phyloP scores from a whole-genome alignment of 805 yeast species.

The Yarrowia yakushimensis region DNA sequence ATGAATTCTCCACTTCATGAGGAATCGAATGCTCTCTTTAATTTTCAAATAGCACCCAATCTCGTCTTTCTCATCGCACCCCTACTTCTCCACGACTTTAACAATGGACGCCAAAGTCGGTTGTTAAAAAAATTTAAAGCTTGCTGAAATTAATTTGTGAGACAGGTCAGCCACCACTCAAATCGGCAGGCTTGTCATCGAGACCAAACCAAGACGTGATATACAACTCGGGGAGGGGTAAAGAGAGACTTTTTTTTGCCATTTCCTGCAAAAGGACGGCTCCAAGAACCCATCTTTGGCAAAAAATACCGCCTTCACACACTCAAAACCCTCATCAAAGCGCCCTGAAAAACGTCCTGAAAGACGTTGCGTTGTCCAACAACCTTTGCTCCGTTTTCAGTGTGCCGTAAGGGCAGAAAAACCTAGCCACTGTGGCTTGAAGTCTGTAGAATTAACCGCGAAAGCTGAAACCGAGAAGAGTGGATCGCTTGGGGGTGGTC shows the following conservation, averaged over 20 bases:
- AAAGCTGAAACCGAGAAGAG: no score
- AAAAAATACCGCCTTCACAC: no score
- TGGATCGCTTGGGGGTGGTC: no score
- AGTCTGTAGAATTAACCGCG: not conserved
- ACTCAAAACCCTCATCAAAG: no score
- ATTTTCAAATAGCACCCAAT: no score
- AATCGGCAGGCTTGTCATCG: conserved; percentile 1
- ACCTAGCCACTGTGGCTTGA: conserved; percentile 17
- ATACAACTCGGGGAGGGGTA: not conserved
- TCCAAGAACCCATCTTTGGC: not conserved
- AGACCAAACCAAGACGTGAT: not conserved
- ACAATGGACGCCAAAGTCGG: not conserved
- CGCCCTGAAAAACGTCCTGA: no score
- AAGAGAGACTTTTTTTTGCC: not conserved
- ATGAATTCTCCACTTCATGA: not conserved
- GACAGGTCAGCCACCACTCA: not conserved
- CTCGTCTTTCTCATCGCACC: not conserved
- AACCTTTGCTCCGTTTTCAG: not conserved
- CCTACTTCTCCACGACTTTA: not conserved
- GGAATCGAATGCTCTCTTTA: not conserved
- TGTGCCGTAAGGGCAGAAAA: not conserved
- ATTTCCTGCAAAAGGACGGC: not conserved
- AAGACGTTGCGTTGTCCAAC: not conserved
- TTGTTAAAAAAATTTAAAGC: not conserved
- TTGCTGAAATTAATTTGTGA: not conserved